A percentile compares a stretch with the other conserved stretches of the same genome.
Evolutionary conservation across 768 basidiomycete genomes (phyloP).

Genomic region (Psilocybe tampanensis): DNA sequence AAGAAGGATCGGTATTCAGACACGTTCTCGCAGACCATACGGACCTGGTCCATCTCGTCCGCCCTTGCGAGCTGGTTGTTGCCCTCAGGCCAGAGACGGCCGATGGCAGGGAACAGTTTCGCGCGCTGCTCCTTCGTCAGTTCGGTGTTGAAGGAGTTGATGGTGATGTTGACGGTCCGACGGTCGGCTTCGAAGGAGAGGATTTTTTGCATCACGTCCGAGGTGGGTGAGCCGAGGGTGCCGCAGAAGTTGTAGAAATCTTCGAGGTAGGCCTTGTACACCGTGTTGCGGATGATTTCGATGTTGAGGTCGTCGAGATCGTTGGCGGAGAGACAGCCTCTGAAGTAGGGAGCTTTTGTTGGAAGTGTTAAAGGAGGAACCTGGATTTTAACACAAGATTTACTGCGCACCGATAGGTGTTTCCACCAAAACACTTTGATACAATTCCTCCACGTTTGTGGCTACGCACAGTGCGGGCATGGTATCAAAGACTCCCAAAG

Average conservation of each 20-base stretch:
- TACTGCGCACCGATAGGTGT: slow-evolving; percentile 84
- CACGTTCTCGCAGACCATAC: slow-evolving; percentile 83
- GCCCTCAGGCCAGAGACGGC: slow-evolving; percentile 92
- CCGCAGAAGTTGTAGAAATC: slow-evolving; percentile 89
- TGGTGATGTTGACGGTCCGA: slow-evolving; percentile 96
- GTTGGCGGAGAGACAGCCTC: slow-evolving; percentile 90
- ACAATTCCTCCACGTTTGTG: slow-evolving; percentile 97
- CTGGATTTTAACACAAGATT: neutral
- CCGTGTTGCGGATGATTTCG: slow-evolving; percentile 98
- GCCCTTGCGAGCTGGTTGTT: slow-evolving; percentile 93
- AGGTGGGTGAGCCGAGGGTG: slow-evolving; percentile 81
- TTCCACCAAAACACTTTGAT: slow-evolving; percentile 95
- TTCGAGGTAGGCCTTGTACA: slow-evolving; percentile 98
- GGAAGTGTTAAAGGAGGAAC: neutral
- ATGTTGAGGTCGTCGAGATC: slow-evolving; percentile 99
- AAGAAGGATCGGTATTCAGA: slow-evolving; percentile 93
- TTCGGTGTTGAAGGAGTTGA: slow-evolving; percentile 98
- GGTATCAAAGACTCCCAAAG: slow-evolving; percentile 94
- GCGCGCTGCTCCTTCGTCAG: slow-evolving; percentile 94
- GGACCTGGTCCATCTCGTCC: slow-evolving; percentile 94
- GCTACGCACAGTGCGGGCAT: slow-evolving; percentile 99
- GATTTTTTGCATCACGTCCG: slow-evolving; percentile 90
- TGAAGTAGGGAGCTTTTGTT: slow-evolving; percentile 93
- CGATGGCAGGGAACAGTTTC: slow-evolving; percentile 91
- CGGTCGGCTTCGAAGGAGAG: slow-evolving; percentile 97